Percentiles rank a stretch among this genome's conserved stretches.
These are phyloP conservation scores for Potentilla sterilis DNA, from an alignment of 306 rosid species.

Conservation along the genomic window DNA sequence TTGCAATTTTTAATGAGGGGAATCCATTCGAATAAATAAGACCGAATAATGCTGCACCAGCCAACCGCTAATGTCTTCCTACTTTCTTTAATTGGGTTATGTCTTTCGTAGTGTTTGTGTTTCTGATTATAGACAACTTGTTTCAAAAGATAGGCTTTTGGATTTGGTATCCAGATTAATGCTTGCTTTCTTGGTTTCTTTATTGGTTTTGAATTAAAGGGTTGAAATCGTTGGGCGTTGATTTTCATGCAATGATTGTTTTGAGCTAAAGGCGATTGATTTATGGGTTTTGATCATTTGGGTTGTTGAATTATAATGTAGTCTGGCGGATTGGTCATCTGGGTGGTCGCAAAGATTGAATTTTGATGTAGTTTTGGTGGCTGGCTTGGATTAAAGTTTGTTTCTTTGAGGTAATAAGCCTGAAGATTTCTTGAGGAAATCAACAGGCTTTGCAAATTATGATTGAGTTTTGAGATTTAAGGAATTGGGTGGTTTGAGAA, in stretches of 20 bases:
- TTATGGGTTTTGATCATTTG: slow-evolving; percentile 13
- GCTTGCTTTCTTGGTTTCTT: slow-evolving; percentile 1
- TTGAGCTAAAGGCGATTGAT: not conserved
- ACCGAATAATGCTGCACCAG: slow-evolving; percentile 49
- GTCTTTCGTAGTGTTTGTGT: not conserved
- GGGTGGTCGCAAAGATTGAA: slow-evolving; percentile 22
- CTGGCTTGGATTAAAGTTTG: not conserved
- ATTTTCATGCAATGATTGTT: not conserved
- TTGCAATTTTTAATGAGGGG: slow-evolving; percentile 13
- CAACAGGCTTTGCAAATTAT: slow-evolving; percentile 6
- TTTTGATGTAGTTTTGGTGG: slow-evolving; percentile 10
- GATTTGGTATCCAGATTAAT: not conserved
- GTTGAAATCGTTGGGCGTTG: not conserved
- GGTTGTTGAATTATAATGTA: slow-evolving; percentile 7
- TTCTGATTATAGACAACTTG: not conserved
- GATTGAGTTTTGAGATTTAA: slow-evolving; percentile 22
- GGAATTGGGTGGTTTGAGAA: slow-evolving; percentile 9
- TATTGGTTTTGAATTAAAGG: not conserved
- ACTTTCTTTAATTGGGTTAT: slow-evolving; percentile 13
- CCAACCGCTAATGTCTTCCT: slow-evolving; percentile 22
- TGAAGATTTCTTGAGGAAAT: slow-evolving; percentile 23
- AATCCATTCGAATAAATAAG: slow-evolving; percentile 32
- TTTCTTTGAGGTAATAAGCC: not conserved
- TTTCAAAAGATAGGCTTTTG: not conserved
- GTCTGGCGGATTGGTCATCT: slow-evolving; percentile 14